Base-by-base conservation (phyloP, 1,139 yeast species). In the Pichia cactophila region DNA sequence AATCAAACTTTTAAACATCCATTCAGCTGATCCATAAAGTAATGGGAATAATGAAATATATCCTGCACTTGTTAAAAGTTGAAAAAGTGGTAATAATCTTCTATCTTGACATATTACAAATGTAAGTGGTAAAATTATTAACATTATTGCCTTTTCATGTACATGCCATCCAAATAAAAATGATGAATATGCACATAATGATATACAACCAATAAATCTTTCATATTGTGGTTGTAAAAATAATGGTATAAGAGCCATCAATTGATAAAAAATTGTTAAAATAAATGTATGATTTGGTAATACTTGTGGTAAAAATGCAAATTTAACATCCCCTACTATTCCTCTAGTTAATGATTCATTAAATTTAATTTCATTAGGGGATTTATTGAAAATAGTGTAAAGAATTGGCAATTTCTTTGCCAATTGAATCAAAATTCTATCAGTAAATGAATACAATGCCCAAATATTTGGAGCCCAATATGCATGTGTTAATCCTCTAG, bases 391-490 rank as follows among this genome's bases (percentile, higher is more conserved):
- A n/a, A 49, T 44, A 45, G 50, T 40, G 52, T 48, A 35, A 43
- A 45, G 11, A 48, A 54, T 16, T 4, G 66, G 65, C 8, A 63
- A 33, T 26, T 45, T 50, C 17, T 54, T 44, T 4, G 57, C 43
- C 23, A 76, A 60, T 54, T 75, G 73, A 31, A 88, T 79, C 49
- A 90, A 71, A 0, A 83, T 62, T 52, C 96, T 74, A 66, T 92
- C 99, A n/a, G 75, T 55, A 57, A 87, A 85, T 0, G 97, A 86
- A 66, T 92, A 92, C 12, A 92, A 60, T 0, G 98, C 96, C 99
- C 99, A 92, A 48, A 89, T 72, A 60, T 92, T 92, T 5, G 98
- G 98, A 0, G 98, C 98, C 98, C 98, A 92, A 68, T 94, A 94
- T 0, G 97, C 97, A 66, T 94, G 98, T 5, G 97, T 92, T 40